These are phyloP conservation scores for Penicillium sp. DNA, from an alignment of 2,329 filamentous ascomycete species.

Conservation along the genomic window DNA sequence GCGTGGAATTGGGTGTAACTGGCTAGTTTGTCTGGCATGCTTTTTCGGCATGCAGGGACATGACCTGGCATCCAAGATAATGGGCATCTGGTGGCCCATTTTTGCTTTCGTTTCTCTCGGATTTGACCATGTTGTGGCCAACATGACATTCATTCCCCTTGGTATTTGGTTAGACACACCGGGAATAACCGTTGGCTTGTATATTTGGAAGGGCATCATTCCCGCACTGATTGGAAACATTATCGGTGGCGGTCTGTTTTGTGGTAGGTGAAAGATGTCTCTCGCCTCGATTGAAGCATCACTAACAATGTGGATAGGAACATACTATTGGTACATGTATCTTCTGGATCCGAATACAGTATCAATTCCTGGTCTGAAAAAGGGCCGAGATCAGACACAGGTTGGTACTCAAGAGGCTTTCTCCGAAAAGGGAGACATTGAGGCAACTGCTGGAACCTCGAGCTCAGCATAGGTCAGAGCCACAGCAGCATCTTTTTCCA, in stretches of 20 bases:
- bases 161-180: conserved; percentile 52
- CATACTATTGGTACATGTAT: conserved; percentile 53
- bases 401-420: background rate
- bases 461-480: background rate
- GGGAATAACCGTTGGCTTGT: conserved; percentile 49
- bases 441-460: conserved; percentile 6
- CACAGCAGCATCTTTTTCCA: background rate
- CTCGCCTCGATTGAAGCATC: background rate
- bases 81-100: conserved; percentile 59
- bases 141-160: conserved; percentile 57
- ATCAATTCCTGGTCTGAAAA: conserved; percentile 14
- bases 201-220: conserved; percentile 60
- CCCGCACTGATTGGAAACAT: conserved; percentile 56
- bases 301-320: conserved; percentile 18
- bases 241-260: conserved; percentile 55
- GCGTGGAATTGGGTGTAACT: conserved; percentile 57
- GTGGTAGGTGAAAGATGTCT: conserved; percentile 33
- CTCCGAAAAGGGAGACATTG: conserved; percentile 4
- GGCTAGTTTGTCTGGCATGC: conserved; percentile 58
- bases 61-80: conserved; percentile 55
- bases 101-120: conserved; percentile 56
- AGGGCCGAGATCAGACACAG: background rate
- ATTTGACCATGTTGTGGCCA: conserved; percentile 59
- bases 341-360: conserved; percentile 27
- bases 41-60: conserved; percentile 48